A percentile compares a stretch with the other conserved stretches of the same genome.
Conservation (phyloP, 345 rosid species). For the Cardamine resedifolia region DNA sequence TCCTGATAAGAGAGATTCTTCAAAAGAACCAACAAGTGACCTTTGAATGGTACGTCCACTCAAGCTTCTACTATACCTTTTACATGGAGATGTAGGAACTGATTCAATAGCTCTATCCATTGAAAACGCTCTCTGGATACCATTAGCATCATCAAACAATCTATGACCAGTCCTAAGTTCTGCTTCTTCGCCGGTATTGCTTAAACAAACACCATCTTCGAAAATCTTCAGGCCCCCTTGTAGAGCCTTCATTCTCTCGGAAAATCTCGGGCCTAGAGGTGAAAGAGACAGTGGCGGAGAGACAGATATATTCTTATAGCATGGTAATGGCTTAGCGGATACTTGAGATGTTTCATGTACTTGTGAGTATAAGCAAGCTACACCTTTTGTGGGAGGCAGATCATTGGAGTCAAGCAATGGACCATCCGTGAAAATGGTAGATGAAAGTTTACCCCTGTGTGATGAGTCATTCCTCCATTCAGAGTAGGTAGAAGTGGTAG, state of each 20-base stretch:
- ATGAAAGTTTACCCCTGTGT: constrained; percentile 38
- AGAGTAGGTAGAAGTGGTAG: constrained; percentile 43
- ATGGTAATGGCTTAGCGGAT: constrained; percentile 38
- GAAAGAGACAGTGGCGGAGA: constrained; percentile 68
- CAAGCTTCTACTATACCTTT: constrained; percentile 55
- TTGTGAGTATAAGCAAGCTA: constrained; percentile 34
- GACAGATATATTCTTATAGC: constrained; percentile 42
- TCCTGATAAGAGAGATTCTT: constrained; percentile 88
- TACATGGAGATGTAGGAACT: constrained; percentile 44
- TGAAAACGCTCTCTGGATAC: constrained; percentile 55
- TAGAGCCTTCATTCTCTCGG: constrained; percentile 47
- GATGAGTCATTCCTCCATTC: constrained; percentile 33
- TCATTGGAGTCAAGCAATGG: constrained; percentile 49
- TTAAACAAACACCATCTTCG: constrained; percentile 34
- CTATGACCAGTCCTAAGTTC: constrained; percentile 40
- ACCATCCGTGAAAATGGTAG: constrained; percentile 61
- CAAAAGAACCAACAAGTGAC: constrained; percentile 93
- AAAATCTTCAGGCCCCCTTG: constrained; percentile 35
- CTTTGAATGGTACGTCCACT: constrained; percentile 69
- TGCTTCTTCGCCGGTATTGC: constrained; percentile 40
- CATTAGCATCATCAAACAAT: constrained; percentile 53
- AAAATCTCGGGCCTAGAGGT: constrained; percentile 79
- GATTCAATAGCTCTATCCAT: constrained; percentile 49
- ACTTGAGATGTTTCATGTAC: constrained; percentile 39
- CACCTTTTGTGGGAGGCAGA: constrained; percentile 22